Evolutionary conservation across 1,139 yeast species (phyloP).

Genomic region (Yamadazyma dendronema): DNA sequence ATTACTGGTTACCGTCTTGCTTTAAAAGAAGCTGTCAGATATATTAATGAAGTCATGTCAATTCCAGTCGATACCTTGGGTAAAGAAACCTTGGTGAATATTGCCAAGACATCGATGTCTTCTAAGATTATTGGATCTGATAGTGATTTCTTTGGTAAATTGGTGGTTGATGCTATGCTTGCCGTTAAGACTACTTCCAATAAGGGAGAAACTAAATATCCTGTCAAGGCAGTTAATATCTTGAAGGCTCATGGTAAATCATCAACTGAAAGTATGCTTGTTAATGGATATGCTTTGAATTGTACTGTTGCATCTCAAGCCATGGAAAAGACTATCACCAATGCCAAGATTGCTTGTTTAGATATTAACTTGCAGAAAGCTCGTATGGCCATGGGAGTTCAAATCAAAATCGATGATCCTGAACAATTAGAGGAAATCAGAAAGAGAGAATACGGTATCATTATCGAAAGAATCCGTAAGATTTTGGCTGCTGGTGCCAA

Average conservation of each 20-base stretch:
- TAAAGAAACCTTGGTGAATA: slow-evolving; percentile 75
- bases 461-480: slow-evolving; percentile 82
- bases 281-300: slow-evolving; percentile 93
- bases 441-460: slow-evolving; percentile 89
- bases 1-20: slow-evolving; percentile 96
- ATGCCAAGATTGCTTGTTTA: slow-evolving; percentile 87
- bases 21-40: slow-evolving; percentile 85
- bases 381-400: slow-evolving; percentile 98
- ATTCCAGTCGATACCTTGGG: slow-evolving; percentile 81
- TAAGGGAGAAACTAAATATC: slow-evolving; percentile 88
- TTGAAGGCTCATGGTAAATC: slow-evolving; percentile 97
- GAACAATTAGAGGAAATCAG: slow-evolving; percentile 95
- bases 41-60: slow-evolving; percentile 81
- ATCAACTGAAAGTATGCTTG: slow-evolving; percentile 77
- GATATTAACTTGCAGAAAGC: slow-evolving; percentile 96
- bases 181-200: slow-evolving; percentile 90
- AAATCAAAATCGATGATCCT: slow-evolving; percentile 95
- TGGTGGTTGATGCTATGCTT: slow-evolving; percentile 94
- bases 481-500: slow-evolving; percentile 93
- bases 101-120: slow-evolving; percentile 97
- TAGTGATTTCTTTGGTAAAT: slow-evolving; percentile 80
- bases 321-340: slow-evolving; percentile 72
- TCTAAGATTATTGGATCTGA: slow-evolving; percentile 97
- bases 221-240: slow-evolving; percentile 95
- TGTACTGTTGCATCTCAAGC: slow-evolving; percentile 98